Evolutionary conservation across 495 filamentous ascomycete genomes (phyloP), one percentile per base, ranked within the genome.

Genomic region (Tuber indicum): DNA sequence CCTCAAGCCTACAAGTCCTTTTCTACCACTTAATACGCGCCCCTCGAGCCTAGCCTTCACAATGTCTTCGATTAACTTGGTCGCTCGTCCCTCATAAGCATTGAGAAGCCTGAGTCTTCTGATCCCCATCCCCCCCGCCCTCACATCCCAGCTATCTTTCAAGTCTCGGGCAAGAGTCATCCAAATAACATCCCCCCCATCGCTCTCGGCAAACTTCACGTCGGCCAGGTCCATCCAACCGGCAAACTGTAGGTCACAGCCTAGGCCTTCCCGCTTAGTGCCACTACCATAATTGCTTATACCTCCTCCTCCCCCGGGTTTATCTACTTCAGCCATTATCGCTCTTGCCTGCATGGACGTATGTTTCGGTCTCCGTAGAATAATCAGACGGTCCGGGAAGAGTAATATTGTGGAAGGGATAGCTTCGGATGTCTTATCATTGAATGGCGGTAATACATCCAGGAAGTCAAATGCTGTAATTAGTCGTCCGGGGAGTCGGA

Each of bases 1-100:
- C 47, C 82, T 74, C 21, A 84, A 70, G 1, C 82, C 82, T 58
- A 83, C 45, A 52, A 84, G 72, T n/a, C 82, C 82, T 89, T 84
- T 97, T 92, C 74, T 94, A 88, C 86, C 74, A 52, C 49, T 79
- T n/a, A 72, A 84, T 81, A 93, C 95, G 52, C 96, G 88, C 12
- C 90, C 92, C 84, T 97, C 95, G 73, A 97, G 91, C 76, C 90
- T 90, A 16, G 95, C 95, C 84, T 93, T 95, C 39, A 89, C 88
- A 41, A 97, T 87, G 77, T 99, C 96, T 85, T 99, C 96, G 12
- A 90, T 90, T 81, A 93, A 90, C 66, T 92, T 91, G 70, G 86
- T 85, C 9, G 92, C 92, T 78, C 89, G 95, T 17, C 91, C 92
- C 83, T 97, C 92, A 83, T 97, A 96, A 41, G 89, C 87, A 39